Evolutionary conservation across 257 asterid species (phyloP).

Genomic region (Solanum corneliomulleri): DNA sequence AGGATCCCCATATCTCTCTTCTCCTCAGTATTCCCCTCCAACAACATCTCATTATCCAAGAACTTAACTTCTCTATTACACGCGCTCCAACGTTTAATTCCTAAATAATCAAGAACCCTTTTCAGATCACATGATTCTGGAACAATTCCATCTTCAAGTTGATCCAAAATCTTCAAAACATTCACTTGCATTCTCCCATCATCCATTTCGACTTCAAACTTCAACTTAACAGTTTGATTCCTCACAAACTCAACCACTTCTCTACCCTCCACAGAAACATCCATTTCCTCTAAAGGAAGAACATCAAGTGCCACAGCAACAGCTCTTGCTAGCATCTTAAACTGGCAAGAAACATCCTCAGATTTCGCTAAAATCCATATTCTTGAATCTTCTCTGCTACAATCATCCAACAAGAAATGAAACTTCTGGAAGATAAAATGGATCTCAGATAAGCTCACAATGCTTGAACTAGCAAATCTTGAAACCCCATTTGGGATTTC

Average conservation of each 20-base stretch:
- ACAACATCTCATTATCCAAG: conserved; percentile 38
- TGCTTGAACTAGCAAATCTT: conserved; percentile 1
- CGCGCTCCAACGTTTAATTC: conserved; percentile 50
- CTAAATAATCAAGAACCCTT: conserved; percentile 40
- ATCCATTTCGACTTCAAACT: conserved; percentile 32
- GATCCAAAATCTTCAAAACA: conserved; percentile 19
- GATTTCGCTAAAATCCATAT: conserved; percentile 48
- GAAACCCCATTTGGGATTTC: conserved; percentile 21
- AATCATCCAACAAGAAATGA: conserved; percentile 54
- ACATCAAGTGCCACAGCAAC: conserved; percentile 55
- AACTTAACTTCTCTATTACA: conserved; percentile 41
- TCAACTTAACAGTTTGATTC: conserved; percentile 23
- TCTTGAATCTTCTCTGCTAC: conserved; percentile 46
- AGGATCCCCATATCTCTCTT: conserved; percentile 29
- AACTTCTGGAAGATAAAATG: conserved; percentile 70
- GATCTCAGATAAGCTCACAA: conserved; percentile 54
- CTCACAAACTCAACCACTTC: conserved; percentile 49
- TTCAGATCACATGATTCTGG: conserved; percentile 39
- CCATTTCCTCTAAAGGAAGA: conserved; percentile 21
- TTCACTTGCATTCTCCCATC: conserved; percentile 19
- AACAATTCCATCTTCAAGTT: conserved; percentile 22
- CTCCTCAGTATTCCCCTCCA: conserved; percentile 21
- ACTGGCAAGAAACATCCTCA: conserved; percentile 32
- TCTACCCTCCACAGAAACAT: conserved; percentile 26
- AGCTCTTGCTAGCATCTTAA: conserved; percentile 36